A percentile compares a stretch with the other conserved stretches of the same genome.
phyloP scores from a whole-genome alignment of 2,329 filamentous ascomycete species.

The Atkinsonella hypoxylon region DNA sequence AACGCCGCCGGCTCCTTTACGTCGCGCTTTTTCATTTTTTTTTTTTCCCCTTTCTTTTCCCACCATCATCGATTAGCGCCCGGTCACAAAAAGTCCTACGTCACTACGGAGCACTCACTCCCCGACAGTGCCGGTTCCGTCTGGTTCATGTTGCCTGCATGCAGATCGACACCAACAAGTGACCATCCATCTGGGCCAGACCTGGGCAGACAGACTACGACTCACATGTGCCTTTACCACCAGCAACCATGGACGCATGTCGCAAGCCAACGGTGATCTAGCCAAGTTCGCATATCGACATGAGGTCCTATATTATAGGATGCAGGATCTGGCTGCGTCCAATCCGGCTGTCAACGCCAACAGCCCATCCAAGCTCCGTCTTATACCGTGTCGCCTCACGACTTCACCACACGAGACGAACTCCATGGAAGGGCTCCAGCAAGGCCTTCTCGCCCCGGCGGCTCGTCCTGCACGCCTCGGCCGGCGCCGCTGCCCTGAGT shows the following conservation, averaged over 20 bases:
- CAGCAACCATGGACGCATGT: constrained; percentile 11
- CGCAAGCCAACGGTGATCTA: constrained; percentile 1
- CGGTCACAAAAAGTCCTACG: no score
- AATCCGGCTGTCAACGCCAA: constrained; percentile 18
- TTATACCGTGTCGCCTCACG: constrained; percentile 15
- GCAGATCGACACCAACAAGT: no score
- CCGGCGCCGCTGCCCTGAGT: constrained; percentile 33
- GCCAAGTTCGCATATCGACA: constrained; percentile 21
- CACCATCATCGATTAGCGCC: no score
- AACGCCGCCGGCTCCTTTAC: not conserved
- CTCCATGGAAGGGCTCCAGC: constrained; percentile 13
- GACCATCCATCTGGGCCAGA: not conserved
- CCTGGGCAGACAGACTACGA: not conserved
- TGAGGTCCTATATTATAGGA: constrained; percentile 32
- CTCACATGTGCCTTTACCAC: constrained; percentile 1
- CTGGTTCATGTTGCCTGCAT: no score
- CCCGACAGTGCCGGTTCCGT: no score
- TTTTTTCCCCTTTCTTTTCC: no score
- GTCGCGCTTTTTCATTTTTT: no score
- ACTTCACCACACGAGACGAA: constrained; percentile 13
- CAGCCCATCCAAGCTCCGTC: constrained; percentile 11
- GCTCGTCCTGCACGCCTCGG: constrained; percentile 26
- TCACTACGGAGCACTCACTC: constrained; percentile 7
- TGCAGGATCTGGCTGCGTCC: constrained; percentile 32
- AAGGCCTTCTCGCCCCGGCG: constrained; percentile 9